A percentile compares a stretch with the other conserved stretches of the same genome.
Conservation (phyloP, 163 green algal species). For the Scenedesmus sp. region DNA sequence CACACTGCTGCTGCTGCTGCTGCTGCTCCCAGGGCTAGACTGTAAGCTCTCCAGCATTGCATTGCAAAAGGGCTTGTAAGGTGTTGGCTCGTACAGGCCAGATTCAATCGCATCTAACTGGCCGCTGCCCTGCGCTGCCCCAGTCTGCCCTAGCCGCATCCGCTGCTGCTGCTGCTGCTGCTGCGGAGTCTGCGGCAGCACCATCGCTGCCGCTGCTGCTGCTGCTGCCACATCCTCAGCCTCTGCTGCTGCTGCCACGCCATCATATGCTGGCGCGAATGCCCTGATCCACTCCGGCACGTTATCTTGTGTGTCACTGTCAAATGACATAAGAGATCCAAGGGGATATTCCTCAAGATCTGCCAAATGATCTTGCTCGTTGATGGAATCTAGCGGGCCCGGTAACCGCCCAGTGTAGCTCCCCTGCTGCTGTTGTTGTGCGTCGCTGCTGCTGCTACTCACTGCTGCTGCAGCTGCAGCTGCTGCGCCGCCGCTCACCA, state of each 20-base stretch:
- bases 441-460: not conserved
- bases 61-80: conserved; percentile 46
- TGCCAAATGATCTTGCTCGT: conserved; percentile 45
- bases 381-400: conserved; percentile 21
- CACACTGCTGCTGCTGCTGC: not conserved
- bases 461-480: not conserved
- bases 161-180: conserved; percentile 42
- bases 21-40: not conserved
- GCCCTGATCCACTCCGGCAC: conserved; percentile 49
- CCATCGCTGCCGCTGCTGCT: conserved; percentile 2
- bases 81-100: not conserved
- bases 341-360: conserved; percentile 42
- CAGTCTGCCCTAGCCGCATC: not conserved
- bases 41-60: conserved; percentile 33
- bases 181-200: not conserved
- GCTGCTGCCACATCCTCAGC: not conserved
- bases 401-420: not conserved
- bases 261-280: not conserved
- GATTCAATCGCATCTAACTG: conserved; percentile 21
- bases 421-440: conserved; percentile 6
- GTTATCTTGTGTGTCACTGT: conserved; percentile 26
- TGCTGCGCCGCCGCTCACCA: not conserved
- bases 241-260: not conserved
- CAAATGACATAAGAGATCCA: conserved; percentile 44
- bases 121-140: not conserved